Evolutionary conservation across 257 asterid species (phyloP), one percentile per base, ranked within the genome.

Genomic region (Salvia rosmarinus): DNA sequence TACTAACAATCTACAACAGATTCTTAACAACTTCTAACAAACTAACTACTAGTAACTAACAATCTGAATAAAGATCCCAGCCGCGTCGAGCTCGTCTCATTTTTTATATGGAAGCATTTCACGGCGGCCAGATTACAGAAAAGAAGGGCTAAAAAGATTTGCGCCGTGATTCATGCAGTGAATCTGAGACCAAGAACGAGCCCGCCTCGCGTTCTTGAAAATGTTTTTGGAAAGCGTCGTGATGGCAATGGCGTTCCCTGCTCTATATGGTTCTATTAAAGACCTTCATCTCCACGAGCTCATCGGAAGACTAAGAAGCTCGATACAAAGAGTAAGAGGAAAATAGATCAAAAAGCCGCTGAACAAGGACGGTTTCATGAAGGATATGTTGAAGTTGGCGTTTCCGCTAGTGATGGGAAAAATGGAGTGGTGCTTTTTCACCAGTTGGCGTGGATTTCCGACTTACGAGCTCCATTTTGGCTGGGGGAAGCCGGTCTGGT

Each of bases 21-120:
- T n/a, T n/a, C n/a, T n/a, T n/a, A n/a, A n/a, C n/a, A n/a, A n/a
- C n/a, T n/a, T n/a, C n/a, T n/a, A n/a, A n/a, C n/a, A n/a, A n/a
- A n/a, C n/a, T n/a, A n/a, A n/a, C n/a, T n/a, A n/a, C n/a, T n/a
- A n/a, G n/a, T n/a, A n/a, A n/a, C n/a, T n/a, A n/a, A n/a, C n/a
- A n/a, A 4, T n/a, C 16, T 4, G 72, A 51, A 64, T 76, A 68
- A 65, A 9, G 64, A 77, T 64, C 88, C 87, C 1, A 86, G 85
- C 5, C 68, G 89, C 1, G 86, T 88, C 11, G 95, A 86, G 69
- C 80, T 77, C 8, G 82, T 86, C 9, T 76, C 88, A 0, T 75
- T 83, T 4, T 83, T 75, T 17, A 32, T 88, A n/a, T 86, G 87
- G 89, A 61, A 56, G 20, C 73, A 67, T 16, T 61, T 80, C 64